A percentile compares a stretch with the other conserved stretches of the same genome.
These are phyloP conservation scores for Datisca glomerata DNA, from an alignment of 306 rosid species.

Conservation along the genomic window DNA sequence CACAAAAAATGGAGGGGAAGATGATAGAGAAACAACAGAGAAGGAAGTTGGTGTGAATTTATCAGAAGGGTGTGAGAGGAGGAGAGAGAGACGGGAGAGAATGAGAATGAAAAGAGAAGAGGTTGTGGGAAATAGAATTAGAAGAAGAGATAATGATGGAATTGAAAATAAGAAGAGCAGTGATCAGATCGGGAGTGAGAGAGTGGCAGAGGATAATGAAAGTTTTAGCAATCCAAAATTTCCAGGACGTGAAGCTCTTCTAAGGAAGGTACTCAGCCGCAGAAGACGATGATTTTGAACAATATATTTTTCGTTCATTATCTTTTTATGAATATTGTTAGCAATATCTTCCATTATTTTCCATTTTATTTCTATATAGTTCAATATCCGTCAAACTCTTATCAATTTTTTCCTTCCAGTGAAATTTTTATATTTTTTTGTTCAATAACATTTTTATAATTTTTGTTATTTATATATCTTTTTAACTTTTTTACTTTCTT, in stretches of 20 bases:
- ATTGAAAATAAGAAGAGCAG: too few species aligned
- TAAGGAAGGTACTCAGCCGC: not conserved
- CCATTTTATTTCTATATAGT: too few species aligned
- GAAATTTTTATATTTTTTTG: too few species aligned
- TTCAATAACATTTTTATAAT: too few species aligned
- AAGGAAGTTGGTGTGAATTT: not conserved
- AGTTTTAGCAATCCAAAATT: not conserved
- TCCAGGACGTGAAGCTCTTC: constrained; percentile 5
- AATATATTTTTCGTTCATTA: too few species aligned
- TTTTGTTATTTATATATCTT: too few species aligned
- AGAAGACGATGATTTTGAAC: not conserved
- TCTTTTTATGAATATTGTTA: too few species aligned
- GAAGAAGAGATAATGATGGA: not conserved
- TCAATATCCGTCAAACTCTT: too few species aligned
- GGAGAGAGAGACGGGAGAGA: constrained; percentile 24
- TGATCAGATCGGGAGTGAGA: not conserved
- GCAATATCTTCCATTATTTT: too few species aligned
- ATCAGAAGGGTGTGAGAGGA: constrained; percentile 4
- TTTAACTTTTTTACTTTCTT: too few species aligned
- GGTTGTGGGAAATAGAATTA: too few species aligned
- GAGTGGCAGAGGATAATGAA: not conserved
- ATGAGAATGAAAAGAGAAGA: constrained; percentile 10
- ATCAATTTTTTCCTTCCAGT: too few species aligned
- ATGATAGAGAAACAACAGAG: not conserved
- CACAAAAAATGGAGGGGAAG: not conserved